Percentiles rank a stretch among this genome's conserved stretches.
These are phyloP conservation scores for Solanum infundibuliforme DNA, from an alignment of 257 asterid species.

Conservation along the genomic window DNA sequence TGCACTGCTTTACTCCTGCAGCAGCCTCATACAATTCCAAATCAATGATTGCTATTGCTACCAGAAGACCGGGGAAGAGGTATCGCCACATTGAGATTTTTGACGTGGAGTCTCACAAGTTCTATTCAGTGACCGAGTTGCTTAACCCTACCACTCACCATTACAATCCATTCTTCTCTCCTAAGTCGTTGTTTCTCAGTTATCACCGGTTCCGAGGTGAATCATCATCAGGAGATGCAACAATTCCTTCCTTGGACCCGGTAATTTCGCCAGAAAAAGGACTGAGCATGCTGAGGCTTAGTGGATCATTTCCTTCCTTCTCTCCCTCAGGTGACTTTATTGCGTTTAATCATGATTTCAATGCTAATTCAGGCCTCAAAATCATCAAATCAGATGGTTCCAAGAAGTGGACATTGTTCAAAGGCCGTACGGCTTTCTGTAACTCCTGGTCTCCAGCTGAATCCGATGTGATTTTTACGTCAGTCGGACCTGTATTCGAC, in stretches of 20 bases:
- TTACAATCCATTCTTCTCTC: conserved; percentile 71
- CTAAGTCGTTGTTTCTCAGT: conserved; percentile 29
- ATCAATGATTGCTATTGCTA: conserved; percentile 41
- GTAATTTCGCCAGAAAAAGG: conserved; percentile 36
- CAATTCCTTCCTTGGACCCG: conserved; percentile 43
- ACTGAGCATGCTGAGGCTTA: conserved; percentile 46
- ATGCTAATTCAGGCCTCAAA: conserved; percentile 29
- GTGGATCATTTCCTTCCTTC: conserved; percentile 59
- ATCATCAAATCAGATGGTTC: conserved; percentile 61
- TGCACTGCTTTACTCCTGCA: conserved; percentile 57
- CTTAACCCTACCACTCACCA: conserved; percentile 59
- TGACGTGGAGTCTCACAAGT: conserved; percentile 28
- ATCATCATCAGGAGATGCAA: conserved; percentile 19
- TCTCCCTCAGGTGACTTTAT: conserved; percentile 54
- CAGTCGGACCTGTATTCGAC: conserved; percentile 63
- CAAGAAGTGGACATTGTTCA: conserved; percentile 46
- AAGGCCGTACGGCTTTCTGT: conserved; percentile 33
- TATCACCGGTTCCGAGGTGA: conserved; percentile 72
- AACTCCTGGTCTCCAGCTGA: conserved; percentile 73
- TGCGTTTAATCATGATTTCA: conserved; percentile 45
- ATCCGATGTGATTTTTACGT: conserved; percentile 47
- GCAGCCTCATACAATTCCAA: conserved; percentile 34
- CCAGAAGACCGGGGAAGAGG: conserved; percentile 51
- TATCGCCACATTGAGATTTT: conserved; percentile 68
- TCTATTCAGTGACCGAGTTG: conserved; percentile 44